These are phyloP conservation scores for Arabidopsis lyrata DNA, from an alignment of 441 rosid genomes.

Conservation along the genomic window DNA sequence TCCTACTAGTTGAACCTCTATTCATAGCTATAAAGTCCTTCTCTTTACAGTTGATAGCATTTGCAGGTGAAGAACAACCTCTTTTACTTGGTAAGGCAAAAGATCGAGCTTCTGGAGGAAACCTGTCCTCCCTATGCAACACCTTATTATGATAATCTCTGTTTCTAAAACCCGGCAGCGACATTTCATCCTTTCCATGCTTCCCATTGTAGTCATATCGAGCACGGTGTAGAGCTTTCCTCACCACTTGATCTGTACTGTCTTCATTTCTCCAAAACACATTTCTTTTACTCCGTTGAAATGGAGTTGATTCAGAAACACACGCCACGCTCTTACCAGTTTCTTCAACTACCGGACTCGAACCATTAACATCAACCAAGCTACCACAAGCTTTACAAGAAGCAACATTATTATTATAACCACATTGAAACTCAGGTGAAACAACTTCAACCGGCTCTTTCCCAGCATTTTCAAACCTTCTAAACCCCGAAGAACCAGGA, in stretches of 20 bases:
- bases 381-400: constrained; percentile 77
- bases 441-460: constrained; percentile 44
- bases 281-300: constrained; percentile 49
- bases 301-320: constrained; percentile 46
- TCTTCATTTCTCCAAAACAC: constrained; percentile 41
- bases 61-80: constrained; percentile 51
- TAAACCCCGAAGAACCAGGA: constrained; percentile 38
- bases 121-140: constrained; percentile 44
- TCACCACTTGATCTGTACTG: constrained; percentile 38
- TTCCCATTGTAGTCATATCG: constrained; percentile 49
- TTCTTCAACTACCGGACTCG: constrained; percentile 31
- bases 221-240: constrained; percentile 37
- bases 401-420: constrained; percentile 36
- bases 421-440: constrained; percentile 46
- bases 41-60: constrained; percentile 46
- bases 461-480: constrained; percentile 19
- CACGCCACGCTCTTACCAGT: constrained; percentile 9
- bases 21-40: constrained; percentile 70
- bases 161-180: constrained; percentile 38
- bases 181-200: constrained; percentile 54
- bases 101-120: constrained; percentile 49
- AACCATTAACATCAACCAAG: constrained; percentile 54
- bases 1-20: constrained; percentile 57
- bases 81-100: constrained; percentile 51
- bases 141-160: constrained; percentile 45